These are phyloP conservation scores for Dioscorea dumetorum DNA, from an alignment of 106 monocot species.

Conservation along the genomic window DNA sequence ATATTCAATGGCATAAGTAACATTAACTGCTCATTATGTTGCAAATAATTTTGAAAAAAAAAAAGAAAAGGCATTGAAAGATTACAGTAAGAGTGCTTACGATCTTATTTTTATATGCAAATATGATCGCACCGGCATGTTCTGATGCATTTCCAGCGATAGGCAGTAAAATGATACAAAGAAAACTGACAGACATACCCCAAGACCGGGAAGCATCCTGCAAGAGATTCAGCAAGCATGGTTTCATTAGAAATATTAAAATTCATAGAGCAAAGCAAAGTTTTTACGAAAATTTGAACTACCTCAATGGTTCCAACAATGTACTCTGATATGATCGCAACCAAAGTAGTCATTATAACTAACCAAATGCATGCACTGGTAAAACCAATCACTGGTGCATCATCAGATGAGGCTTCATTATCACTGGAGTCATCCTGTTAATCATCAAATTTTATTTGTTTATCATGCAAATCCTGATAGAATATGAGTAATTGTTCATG, in stretches of 20 bases:
- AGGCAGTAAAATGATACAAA: conserved; percentile 67
- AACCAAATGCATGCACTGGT: conserved; percentile 47
- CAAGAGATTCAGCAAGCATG: not conserved
- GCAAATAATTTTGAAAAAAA: not conserved
- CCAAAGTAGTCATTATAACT: conserved; percentile 45
- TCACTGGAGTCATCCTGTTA: not conserved
- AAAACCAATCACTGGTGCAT: conserved; percentile 46
- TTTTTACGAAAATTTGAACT: not conserved
- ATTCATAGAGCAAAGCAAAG: too few species aligned
- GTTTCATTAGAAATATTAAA: too few species aligned
- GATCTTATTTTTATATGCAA: conserved; percentile 85
- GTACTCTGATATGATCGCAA: conserved; percentile 54
- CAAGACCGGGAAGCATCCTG: conserved; percentile 53
- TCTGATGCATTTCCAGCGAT: conserved; percentile 89
- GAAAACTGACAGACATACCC: conserved; percentile 56
- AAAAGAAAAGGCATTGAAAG: not conserved
- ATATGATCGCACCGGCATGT: conserved; percentile 85
- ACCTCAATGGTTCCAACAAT: conserved; percentile 68
- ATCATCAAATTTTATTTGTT: conserved; percentile 12
- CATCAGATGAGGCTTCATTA: conserved; percentile 28
- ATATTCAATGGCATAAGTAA: too few species aligned
- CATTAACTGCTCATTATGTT: not conserved
- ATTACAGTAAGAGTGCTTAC: conserved; percentile 11
- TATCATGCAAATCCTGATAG: not conserved
- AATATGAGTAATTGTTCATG: not conserved